Evolutionary conservation across 257 asterid genomes (phyloP), one percentile per base, ranked within the genome.

Genomic region (Capsicum baccatum): DNA sequence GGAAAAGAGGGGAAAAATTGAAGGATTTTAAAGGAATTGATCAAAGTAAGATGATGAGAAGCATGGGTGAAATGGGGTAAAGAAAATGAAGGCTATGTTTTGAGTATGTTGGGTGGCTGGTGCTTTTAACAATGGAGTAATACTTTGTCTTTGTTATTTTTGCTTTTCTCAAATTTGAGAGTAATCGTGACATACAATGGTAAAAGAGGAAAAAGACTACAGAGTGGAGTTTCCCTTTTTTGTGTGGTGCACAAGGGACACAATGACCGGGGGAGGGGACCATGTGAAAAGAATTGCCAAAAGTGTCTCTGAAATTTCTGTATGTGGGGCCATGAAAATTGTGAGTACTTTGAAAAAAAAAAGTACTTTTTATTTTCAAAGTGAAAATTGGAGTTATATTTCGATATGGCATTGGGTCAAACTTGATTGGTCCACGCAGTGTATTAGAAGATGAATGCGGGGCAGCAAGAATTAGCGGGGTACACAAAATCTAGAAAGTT

Each of bases 241-340:
- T 12, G n/a, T 56, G 82, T 19, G 55, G 82, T 13, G 70, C 71
- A 54, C 19, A 66, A 63, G 13, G 63, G 59, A 63, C 26, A 35
- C 2, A 70, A 42, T 58, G 85, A 71, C 62, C 58, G 33, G 19
- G 74, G 59, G 71, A 58, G 85, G 70, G 82, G 57, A 56, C 85
- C 85, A 44, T 3, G 47, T 52, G 60, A 14, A 52, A 15, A 26
- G 21, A 50, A 19, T 21, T 21, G 62, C 80, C 59, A 48, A 48
- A 73, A n/a, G 59, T 73, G n/a, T 48, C 19, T 71, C 6, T 57
- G 44, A 39, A 39, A 39, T 4, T 39, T 39, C 3, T 3, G 44
- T 26, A 26, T 26, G 33, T 26, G 33, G 33, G 44, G 44, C 44
- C 44, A 39, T 39, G 44, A 39, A 39, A 39, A 39, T 39, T 39